Percentiles rank a stretch among this genome's conserved stretches.
phyloP scores from a whole-genome alignment of 371 early-diverging fungal genomes.

The Coemansia sp. region DNA sequence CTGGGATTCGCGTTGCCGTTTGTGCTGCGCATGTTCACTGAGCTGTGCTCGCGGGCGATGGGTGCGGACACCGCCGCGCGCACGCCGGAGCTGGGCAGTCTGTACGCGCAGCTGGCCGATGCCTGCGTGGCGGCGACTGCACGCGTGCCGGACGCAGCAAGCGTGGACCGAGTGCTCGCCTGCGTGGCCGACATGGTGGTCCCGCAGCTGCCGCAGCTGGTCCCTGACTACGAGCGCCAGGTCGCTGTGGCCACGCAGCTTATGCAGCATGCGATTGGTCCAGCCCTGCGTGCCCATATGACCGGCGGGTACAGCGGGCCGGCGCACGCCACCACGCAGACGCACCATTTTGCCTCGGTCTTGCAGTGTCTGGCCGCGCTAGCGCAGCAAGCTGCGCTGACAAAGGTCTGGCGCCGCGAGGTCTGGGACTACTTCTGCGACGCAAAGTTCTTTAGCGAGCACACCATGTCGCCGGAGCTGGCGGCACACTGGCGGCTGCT shows the following conservation, averaged over 20 bases:
- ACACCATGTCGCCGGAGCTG: slow-evolving; percentile 29
- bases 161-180: slow-evolving; percentile 53
- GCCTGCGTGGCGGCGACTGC: slow-evolving; percentile 56
- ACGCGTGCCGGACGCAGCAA: slow-evolving; percentile 29
- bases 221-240: slow-evolving; percentile 75
- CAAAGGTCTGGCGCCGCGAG: slow-evolving; percentile 55
- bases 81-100: slow-evolving; percentile 21
- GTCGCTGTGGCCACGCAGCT: slow-evolving; percentile 64
- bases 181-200: slow-evolving; percentile 58
- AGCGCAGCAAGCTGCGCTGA: slow-evolving; percentile 43
- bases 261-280: slow-evolving; percentile 78
- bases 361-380: slow-evolving; percentile 49
- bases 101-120: slow-evolving; percentile 57
- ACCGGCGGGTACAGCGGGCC: slow-evolving; percentile 46
- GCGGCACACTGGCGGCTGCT: slow-evolving; percentile 61
- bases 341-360: slow-evolving; percentile 40
- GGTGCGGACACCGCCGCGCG: background rate
- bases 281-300: slow-evolving; percentile 63
- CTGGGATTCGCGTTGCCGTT: slow-evolving; percentile 34
- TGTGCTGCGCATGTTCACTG: slow-evolving; percentile 42
- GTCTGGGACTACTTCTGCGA: slow-evolving; percentile 58
- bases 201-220: slow-evolving; percentile 62
- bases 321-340: slow-evolving; percentile 28
- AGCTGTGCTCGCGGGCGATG: slow-evolving; percentile 23
- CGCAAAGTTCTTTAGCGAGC: slow-evolving; percentile 52